Conservation (phyloP, 345 rosid species). For the Gossypium bickii region DNA sequence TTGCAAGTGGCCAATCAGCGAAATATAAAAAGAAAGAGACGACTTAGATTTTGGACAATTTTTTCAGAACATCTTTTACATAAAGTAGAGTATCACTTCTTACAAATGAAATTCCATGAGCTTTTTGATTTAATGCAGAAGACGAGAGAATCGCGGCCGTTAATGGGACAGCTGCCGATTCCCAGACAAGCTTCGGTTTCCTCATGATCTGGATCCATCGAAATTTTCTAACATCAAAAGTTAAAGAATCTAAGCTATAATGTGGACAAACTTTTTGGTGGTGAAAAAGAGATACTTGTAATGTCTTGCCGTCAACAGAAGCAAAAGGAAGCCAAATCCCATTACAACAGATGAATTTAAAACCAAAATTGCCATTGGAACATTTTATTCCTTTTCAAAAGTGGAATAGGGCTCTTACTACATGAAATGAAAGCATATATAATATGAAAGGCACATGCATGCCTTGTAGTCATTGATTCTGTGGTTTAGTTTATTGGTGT, state of each 20-base stretch:
- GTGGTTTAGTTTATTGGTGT: not conserved
- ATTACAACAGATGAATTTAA: conserved; percentile 33
- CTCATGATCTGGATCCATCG: conserved; percentile 52
- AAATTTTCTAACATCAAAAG: not conserved
- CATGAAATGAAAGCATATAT: not conserved
- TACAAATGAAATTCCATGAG: conserved; percentile 65
- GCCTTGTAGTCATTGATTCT: not conserved
- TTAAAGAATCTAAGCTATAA: not conserved
- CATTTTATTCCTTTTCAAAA: not conserved
- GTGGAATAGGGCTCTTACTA: not conserved
- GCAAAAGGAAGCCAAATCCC: conserved; percentile 65
- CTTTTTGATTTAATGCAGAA: conserved; percentile 53
- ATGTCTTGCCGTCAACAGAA: conserved; percentile 82
- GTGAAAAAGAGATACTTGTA: conserved; percentile 38
- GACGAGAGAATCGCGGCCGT: conserved; percentile 68
- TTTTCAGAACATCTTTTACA: not conserved
- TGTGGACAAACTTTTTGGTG: not conserved
- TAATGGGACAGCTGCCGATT: conserved; percentile 90
- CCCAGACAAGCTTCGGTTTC: conserved; percentile 90
- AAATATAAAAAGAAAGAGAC: not conserved
- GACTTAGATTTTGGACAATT: conserved; percentile 2
- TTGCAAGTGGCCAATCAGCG: conserved; percentile 85
- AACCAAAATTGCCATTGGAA: not conserved
- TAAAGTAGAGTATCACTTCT: conserved; percentile 22
- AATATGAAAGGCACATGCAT: too few relatives aligned